Evolutionary conservation across 73 alveolate species (phyloP).

Genomic region (Effrenium voratum): DNA sequence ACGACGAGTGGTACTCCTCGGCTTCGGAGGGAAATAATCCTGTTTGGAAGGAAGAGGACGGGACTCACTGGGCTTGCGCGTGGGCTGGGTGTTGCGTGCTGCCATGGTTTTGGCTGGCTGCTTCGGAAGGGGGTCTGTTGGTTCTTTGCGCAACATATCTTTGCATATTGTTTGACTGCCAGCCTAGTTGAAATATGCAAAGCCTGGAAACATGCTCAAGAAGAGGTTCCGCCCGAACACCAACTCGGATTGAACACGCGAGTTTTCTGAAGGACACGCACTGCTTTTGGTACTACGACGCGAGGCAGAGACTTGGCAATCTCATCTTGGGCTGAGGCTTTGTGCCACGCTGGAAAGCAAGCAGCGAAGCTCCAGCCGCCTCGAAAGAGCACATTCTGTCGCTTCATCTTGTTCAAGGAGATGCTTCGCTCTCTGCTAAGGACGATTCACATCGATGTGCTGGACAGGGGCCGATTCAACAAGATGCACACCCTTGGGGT

Average conservation of each 20-base stretch:
- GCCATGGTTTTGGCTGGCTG: no score
- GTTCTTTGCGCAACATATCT: no score
- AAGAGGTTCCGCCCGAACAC: no score
- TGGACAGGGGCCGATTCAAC: slow-evolving; percentile 86
- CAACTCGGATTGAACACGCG: no score
- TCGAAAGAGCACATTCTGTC: not conserved
- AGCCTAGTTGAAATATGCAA: no score
- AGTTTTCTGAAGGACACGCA: no score
- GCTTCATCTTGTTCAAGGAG: not conserved
- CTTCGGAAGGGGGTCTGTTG: no score
- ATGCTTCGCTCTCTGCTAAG: not conserved
- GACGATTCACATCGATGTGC: slow-evolving; percentile 76
- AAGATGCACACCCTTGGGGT: slow-evolving; percentile 65
- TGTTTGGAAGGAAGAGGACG: not conserved
- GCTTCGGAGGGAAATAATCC: slow-evolving; percentile 59
- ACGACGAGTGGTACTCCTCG: slow-evolving; percentile 85
- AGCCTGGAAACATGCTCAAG: no score
- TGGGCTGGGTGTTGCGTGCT: not conserved
- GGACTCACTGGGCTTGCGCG: not conserved
- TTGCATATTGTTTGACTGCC: no score
- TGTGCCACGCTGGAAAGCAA: not conserved
- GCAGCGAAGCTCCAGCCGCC: not conserved
- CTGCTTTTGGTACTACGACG: slow-evolving; percentile 83
- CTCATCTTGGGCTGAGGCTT: not conserved
- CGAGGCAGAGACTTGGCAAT: slow-evolving; percentile 41